phyloP scores from a whole-genome alignment of 2,329 filamentous ascomycete species.

The Aspergillus pseudoglaucus region DNA sequence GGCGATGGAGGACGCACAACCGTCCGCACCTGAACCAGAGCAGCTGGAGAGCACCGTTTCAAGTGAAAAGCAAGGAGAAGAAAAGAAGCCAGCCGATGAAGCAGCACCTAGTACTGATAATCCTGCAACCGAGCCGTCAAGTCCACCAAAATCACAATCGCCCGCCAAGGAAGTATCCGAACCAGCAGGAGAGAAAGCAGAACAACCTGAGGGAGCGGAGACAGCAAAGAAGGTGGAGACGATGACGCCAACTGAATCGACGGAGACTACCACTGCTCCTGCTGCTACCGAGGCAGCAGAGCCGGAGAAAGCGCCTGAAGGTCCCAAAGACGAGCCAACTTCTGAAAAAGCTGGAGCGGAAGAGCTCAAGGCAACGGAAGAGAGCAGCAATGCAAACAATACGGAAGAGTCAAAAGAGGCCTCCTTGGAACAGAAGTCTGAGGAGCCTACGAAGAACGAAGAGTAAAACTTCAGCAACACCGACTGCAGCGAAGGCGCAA shows the following conservation, averaged over 20 bases:
- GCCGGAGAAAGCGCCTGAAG: constrained; percentile 5
- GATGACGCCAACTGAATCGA: constrained; percentile 8
- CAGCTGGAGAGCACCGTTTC: constrained; percentile 8
- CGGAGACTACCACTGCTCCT: constrained; percentile 9
- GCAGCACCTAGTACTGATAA: constrained; percentile 14
- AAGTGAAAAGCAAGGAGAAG: constrained; percentile 14
- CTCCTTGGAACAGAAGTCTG: background rate
- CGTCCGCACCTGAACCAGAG: constrained; percentile 13
- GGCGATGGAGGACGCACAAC: constrained; percentile 33
- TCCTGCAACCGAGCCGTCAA: constrained; percentile 11
- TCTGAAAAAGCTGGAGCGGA: background rate
- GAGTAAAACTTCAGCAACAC: constrained; percentile 10
- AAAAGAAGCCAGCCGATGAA: constrained; percentile 19
- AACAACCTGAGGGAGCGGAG: constrained; percentile 8
- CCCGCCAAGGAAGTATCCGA: constrained; percentile 15
- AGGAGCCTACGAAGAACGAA: constrained; percentile 26
- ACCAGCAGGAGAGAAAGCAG: background rate
- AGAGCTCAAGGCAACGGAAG: background rate
- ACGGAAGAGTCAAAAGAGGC: background rate
- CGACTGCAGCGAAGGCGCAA: constrained; percentile 2
- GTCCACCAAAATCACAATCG: constrained; percentile 14
- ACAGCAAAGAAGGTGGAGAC: constrained; percentile 9
- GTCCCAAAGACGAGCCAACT: constrained; percentile 2
- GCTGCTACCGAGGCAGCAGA: constrained; percentile 10
- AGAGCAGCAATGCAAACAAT: background rate